Evolutionary conservation across 495 filamentous ascomycete species (phyloP), one percentile per base, ranked within the genome.

Genomic region (Hypomontagnella submonticulosa): DNA sequence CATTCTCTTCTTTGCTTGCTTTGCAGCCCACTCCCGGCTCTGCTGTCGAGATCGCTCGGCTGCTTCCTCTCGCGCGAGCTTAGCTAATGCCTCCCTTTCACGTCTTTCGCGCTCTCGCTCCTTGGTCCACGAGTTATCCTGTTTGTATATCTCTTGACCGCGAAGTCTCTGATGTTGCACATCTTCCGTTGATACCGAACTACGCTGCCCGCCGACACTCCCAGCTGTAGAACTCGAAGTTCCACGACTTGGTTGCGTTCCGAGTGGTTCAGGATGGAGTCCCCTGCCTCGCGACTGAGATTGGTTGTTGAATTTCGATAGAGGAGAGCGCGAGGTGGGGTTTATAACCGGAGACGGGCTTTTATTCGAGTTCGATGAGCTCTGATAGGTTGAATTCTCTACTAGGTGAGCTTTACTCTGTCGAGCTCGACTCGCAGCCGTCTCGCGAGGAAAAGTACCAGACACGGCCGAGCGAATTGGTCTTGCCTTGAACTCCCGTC

Each of bases 1-100:
- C 62, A 65, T 65, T 10, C 66, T 60, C 61, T 72, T 74, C 2
- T 23, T 69, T 0, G 69, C 69, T 78, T 90, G 84, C 78, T 82
- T 88, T 75, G 89, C 87, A 3, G 88, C 88, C 89, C 89, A 92
- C 75, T 88, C 85, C 33, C 89, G 75, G 56, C 86, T 87, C 48
- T 84, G 78, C 69, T 81, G 74, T 53, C 88, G 77, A 11, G 87
- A 86, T 57, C 87, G 72, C 75, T 91, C 89, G 0, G 89, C 88
- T 8, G 89, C 89, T 67, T 83, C 83, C 63, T 84, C 79, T 49
- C 87, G 76, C 4, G 88, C 87, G 61, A 79, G 76, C 69, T 83
- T 84, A 4, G 85, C 81, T 9, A 83, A 80, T 40, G 79, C 76
- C 71, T 89, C 87, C 42, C 85, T 80, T 49, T 84, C 83, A n/a